Conservation (phyloP, 2,329 filamentous ascomycete species). For the Neofusicoccum parvum region DNA sequence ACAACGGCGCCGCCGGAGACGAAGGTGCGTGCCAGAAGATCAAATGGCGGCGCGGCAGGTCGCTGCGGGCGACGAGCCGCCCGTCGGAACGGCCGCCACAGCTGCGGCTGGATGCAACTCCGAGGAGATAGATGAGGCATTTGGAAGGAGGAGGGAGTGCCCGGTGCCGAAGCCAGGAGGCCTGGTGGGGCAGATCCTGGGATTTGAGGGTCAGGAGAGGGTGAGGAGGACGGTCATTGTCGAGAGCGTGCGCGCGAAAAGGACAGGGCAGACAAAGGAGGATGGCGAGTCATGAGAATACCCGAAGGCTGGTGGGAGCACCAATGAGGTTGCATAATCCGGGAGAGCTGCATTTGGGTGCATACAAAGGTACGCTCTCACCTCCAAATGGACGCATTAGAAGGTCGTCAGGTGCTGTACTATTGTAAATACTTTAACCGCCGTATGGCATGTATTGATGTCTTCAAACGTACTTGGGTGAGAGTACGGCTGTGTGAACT, state of each 20-base stretch:
- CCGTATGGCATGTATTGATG: not conserved
- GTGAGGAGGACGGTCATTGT: slow-evolving; percentile 24
- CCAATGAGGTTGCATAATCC: not conserved
- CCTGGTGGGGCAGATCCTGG: slow-evolving; percentile 73
- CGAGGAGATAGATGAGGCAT: slow-evolving; percentile 21
- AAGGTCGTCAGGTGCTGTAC: not conserved
- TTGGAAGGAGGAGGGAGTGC: slow-evolving; percentile 63
- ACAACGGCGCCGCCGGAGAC: slow-evolving; percentile 32
- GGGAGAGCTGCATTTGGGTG: not conserved
- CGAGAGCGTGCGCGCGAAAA: slow-evolving; percentile 21
- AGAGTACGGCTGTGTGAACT: no score
- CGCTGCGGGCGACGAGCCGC: slow-evolving; percentile 29
- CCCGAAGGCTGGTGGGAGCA: not conserved
- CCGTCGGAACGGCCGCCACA: slow-evolving; percentile 11
- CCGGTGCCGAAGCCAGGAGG: slow-evolving; percentile 90
- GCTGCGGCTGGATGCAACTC: slow-evolving; percentile 22
- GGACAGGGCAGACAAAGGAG: slow-evolving; percentile 15
- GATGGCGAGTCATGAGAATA: slow-evolving; percentile 12
- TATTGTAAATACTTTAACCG: slow-evolving; percentile 1
- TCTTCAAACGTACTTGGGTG: no score
- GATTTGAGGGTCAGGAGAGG: slow-evolving; percentile 56
- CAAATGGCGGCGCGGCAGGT: slow-evolving; percentile 24
- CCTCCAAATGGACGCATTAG: not conserved
- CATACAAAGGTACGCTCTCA: not conserved
- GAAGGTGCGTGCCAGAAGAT: slow-evolving; percentile 37